Evolutionary conservation across 23 red algal genomes (phyloP), one percentile per base, ranked within the genome.

Genomic region (Gracilaria gracilis): DNA sequence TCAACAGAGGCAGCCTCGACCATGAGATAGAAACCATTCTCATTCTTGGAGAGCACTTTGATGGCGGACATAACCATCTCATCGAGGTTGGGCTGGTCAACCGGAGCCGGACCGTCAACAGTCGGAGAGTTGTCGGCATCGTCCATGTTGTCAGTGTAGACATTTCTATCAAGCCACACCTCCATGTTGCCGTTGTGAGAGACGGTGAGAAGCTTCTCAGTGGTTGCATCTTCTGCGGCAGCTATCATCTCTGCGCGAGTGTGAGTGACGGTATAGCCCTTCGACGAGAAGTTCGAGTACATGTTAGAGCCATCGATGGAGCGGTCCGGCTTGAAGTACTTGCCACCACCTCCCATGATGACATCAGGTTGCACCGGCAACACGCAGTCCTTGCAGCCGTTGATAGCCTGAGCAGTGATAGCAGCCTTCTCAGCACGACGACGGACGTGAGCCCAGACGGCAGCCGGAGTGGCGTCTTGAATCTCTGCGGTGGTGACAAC

Each of bases 401-500:
- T 83, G 79, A 91, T 91, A 70, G 76, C 87, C 74, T 91, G 87
- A 28, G 76, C 36, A 32, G 87, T 91, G 12, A 91, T 91, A 23
- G 61, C 87, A 23, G 87, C 87, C 75, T 91, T 91, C 34, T 91
- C 87, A 20, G 36, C 87, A 35, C 87, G 71, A 29, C 70, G 75
- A 37, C 87, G 71, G 20, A 72, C 65, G n/a, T 91, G 87, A 54
- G 87, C 75, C 76, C 79, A 91, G 0, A 70, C 75, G 9, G 87
- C 62, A 2, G 87, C 87, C 21, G 87, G 87, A 28, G 87, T 91
- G 9, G 87, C 87, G 54, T 91, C 87, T 21, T 91, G 87, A 33
- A 91, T 65, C 75, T 91, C 87, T 15, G 87, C 87, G 12, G 87
- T 91, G 44, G 76, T 91, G 46, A 91, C 87, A 59, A 91, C 87